Evolutionary conservation across 1,284 basidiomycete genomes (phyloP).

Genomic region (Boletus semigastroideus): DNA sequence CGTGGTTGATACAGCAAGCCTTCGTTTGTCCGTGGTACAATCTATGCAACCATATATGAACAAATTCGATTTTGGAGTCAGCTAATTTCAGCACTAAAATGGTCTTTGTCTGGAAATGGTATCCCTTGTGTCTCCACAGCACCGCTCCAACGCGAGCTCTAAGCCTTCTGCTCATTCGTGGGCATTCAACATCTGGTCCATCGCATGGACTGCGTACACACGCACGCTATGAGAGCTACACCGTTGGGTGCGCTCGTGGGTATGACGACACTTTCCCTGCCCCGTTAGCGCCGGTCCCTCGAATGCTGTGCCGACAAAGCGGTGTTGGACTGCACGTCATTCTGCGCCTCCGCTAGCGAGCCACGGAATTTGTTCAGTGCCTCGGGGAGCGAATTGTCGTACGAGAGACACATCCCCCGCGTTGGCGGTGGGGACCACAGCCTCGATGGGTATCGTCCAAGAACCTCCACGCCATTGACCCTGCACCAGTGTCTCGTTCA

Average conservation of each 20-base stretch:
- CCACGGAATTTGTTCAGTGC: neutral
- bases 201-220: neutral
- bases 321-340: slow-evolving; percentile 19
- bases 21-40: neutral
- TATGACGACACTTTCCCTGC: neutral
- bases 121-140: slow-evolving; percentile 21
- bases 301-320: slow-evolving; percentile 27
- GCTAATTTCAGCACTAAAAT: slow-evolving; percentile 8
- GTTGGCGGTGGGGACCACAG: slow-evolving; percentile 24
- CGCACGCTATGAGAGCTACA: slow-evolving; percentile 4
- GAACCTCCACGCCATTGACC: slow-evolving; percentile 9
- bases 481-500: slow-evolving; percentile 1
- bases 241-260: neutral
- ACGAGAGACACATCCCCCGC: slow-evolving; percentile 5
- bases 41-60: slow-evolving; percentile 4
- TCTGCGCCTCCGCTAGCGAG: slow-evolving; percentile 16
- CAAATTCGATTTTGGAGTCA: slow-evolving; percentile 5
- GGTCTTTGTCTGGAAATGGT: slow-evolving; percentile 22
- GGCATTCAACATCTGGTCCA: neutral
- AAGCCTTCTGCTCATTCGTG: neutral
- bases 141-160: neutral
- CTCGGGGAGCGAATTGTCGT: slow-evolving; percentile 1
- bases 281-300: slow-evolving; percentile 9
- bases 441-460: slow-evolving; percentile 11
- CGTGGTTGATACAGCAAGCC: neutral